A percentile compares a stretch with the other conserved stretches of the same genome.
phyloP scores from a whole-genome alignment of 306 rosid genomes.

The Castanospermum australe region DNA sequence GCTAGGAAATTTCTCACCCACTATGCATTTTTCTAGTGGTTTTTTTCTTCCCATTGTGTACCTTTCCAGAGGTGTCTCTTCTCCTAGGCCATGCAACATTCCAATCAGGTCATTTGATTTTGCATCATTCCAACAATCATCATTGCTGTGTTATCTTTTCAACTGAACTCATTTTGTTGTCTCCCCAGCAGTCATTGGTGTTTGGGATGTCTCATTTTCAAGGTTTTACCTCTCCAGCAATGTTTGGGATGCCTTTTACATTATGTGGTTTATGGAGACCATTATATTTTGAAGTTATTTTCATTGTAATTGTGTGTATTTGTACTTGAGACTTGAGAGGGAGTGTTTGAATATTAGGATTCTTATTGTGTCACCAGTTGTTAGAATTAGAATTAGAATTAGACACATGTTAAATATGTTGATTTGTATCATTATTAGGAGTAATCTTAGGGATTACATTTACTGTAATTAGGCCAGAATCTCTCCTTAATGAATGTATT shows the following conservation, averaged over 20 bases:
- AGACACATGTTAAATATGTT: no score
- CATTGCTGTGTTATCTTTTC: not conserved
- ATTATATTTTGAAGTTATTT: not conserved
- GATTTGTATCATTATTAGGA: no score
- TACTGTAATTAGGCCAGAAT: no score
- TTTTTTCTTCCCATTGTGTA: not conserved
- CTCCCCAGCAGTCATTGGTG: slow-evolving; percentile 1
- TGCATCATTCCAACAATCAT: not conserved
- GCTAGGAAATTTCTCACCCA: no score
- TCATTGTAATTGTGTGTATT: not conserved
- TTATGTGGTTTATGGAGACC: slow-evolving; percentile 2
- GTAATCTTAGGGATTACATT: no score
- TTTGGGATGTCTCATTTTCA: not conserved
- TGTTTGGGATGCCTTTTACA: no score
- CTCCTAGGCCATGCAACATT: not conserved
- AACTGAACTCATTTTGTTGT: slow-evolving; percentile 2
- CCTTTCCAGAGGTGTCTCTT: not conserved
- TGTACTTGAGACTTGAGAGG: not conserved
- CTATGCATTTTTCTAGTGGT: not conserved
- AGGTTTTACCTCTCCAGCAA: not conserved
- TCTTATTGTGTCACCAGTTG: not conserved
- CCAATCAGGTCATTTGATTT: slow-evolving; percentile 1
- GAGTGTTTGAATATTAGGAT: not conserved
- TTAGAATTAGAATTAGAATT: no score
- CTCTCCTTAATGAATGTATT: no score